Conservation (phyloP, 148 eudicot genomes). For the Linanthus parryae region DNA sequence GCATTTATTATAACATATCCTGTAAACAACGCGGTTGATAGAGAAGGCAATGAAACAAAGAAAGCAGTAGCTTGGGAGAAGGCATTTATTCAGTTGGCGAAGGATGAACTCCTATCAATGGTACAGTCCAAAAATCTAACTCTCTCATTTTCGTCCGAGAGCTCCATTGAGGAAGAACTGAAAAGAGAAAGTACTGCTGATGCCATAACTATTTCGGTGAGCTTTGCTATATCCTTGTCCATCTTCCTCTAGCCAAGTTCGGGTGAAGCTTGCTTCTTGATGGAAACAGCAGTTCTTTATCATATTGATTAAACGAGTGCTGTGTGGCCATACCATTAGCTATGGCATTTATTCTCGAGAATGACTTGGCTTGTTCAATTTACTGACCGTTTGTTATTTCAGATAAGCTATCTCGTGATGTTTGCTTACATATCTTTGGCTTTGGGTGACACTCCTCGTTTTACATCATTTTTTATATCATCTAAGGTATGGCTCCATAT, state of each 20-base stretch:
- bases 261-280: no score
- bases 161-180: slow-evolving; percentile 94
- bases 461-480: slow-evolving; percentile 60
- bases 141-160: slow-evolving; percentile 90
- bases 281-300: no score
- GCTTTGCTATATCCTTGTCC: not conserved
- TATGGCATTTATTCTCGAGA: no score
- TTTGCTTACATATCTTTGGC: slow-evolving; percentile 99
- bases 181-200: slow-evolving; percentile 99
- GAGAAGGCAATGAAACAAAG: slow-evolving; percentile 61
- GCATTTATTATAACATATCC: slow-evolving; percentile 96
- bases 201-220: slow-evolving; percentile 83
- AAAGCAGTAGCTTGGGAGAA: slow-evolving; percentile 89
- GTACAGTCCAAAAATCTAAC: slow-evolving; percentile 77
- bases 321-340: no score
- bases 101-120: slow-evolving; percentile 88
- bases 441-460: slow-evolving; percentile 71
- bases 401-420: slow-evolving; percentile 99
- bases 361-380: no score
- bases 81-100: slow-evolving; percentile 84
- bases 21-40: slow-evolving; percentile 80
- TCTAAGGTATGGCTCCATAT: slow-evolving; percentile 65
- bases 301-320: no score
- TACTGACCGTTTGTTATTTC: slow-evolving; percentile 21
- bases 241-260: not conserved